Conservation (phyloP, 352 stramenopile genomes). For the Phytophthora pinifolia region DNA sequence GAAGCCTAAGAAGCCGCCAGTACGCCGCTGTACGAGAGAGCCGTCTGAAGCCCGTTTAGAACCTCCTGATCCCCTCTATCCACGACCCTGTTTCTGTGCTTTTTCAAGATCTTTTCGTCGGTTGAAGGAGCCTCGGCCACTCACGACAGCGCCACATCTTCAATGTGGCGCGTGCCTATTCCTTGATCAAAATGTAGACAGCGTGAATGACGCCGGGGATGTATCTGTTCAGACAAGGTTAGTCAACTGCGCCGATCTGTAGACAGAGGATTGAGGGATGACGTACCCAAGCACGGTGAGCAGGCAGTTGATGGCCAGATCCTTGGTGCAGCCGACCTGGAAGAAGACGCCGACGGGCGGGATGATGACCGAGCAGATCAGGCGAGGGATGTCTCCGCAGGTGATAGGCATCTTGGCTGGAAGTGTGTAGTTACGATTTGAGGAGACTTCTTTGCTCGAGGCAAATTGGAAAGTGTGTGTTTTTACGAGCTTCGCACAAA, state of each 20-base stretch:
- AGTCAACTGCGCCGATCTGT: constrained; percentile 5
- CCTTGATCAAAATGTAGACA: constrained; percentile 72
- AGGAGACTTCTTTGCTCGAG: constrained; percentile 10
- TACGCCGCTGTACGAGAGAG: constrained; percentile 28
- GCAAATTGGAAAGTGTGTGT: constrained; percentile 31
- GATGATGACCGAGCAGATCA: constrained; percentile 73
- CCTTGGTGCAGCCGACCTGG: constrained; percentile 62
- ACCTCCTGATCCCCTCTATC: not conserved
- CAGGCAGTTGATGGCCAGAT: constrained; percentile 69
- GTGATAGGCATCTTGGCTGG: constrained; percentile 58
- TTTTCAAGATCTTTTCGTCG: constrained; percentile 3
- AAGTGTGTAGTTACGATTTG: not conserved
- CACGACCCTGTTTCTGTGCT: constrained; percentile 6
- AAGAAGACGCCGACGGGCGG: constrained; percentile 59
- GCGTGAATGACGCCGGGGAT: constrained; percentile 75
- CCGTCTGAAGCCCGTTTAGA: not conserved
- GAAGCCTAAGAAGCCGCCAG: too few relatives aligned
- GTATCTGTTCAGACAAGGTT: constrained; percentile 36
- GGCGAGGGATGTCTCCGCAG: constrained; percentile 63
- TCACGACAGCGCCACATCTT: constrained; percentile 27
- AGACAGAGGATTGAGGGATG: constrained; percentile 1
- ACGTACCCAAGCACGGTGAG: constrained; percentile 61
- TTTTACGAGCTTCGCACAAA: too few relatives aligned
- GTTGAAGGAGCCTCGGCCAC: not conserved
- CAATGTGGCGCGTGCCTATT: constrained; percentile 40